phyloP scores from a whole-genome alignment of 768 basidiomycete species.

The Melanogaster broomeanus region DNA sequence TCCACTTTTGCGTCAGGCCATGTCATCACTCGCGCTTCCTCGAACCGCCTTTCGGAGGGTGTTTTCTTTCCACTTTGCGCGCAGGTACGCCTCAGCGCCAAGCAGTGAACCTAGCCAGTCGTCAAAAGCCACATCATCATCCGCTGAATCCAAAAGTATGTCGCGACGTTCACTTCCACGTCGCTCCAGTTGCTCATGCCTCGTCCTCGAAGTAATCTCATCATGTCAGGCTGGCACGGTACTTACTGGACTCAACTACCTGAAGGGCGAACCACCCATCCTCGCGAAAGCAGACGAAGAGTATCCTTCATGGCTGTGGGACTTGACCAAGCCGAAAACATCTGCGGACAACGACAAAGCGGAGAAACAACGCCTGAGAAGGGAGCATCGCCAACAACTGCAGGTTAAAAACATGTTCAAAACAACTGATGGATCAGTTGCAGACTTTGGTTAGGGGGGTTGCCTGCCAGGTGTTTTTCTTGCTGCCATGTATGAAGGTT shows the following conservation, averaged over 20 bases:
- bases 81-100: conserved; percentile 16
- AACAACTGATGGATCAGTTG: conserved; percentile 47
- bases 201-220: conserved; percentile 39
- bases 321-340: conserved; percentile 58
- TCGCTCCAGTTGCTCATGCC: not conserved
- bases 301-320: conserved; percentile 93
- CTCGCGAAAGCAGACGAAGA: conserved; percentile 77
- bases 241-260: conserved; percentile 77
- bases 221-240: conserved; percentile 74
- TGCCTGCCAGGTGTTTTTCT: not conserved
- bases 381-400: conserved; percentile 66
- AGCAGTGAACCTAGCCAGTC: conserved; percentile 3
- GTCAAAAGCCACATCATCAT: not conserved
- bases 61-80: conserved; percentile 5
- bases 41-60: conserved; percentile 14
- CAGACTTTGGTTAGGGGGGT: not conserved
- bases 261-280: conserved; percentile 80
- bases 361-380: conserved; percentile 55
- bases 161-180: not conserved
- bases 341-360: conserved; percentile 68
- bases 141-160: conserved; percentile 23
- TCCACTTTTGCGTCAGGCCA: no score
- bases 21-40: conserved; percentile 19
- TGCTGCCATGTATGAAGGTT: not conserved
- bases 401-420: conserved; percentile 87